Base-by-base conservation (phyloP, 306 rosid species). In the Alnus rubra region DNA sequence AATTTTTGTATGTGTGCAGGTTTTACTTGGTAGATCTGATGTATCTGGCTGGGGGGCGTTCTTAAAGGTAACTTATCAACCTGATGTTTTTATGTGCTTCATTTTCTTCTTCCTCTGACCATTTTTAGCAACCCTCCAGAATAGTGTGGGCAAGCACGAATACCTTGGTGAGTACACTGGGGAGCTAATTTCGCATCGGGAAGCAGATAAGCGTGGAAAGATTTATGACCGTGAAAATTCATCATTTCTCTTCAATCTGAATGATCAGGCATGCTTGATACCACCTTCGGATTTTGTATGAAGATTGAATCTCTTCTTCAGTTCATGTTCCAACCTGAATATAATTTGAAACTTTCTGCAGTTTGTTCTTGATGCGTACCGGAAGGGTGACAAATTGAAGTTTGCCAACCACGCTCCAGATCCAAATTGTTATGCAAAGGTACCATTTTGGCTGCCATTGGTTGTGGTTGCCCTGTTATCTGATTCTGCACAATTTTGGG, bases 11-110 rank as follows among this genome's bases (percentile, higher is more conserved):
- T 83, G 56, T 76, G 35, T 68, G 28, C 88, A 96, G 99, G 99
- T 96, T 82, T 91, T 96, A 74, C 94, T 96, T 73, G 99, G 99
- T 87, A 87, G 90, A 86, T 96, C 99, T 82, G 97, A 96, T 81
- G 85, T 96, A 75, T 96, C 99, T 65, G 99, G 99, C 16, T 96
- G 99, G 99, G 99, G 99, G 84, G 99, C 99, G 71, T 95, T 95
- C 87, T 83, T 95, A 58, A 92, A 93, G 98, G 99, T 92, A 84
- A 71, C 65, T 39, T 44, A 37, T 67, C 28, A n/a, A 63, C 62
- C 74, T 75, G 67, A 78, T 76, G 62, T 42, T 74, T 73, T 42
- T 74, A 16, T 47, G 54, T 42, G 53, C 53, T 56, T 44, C 16
- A 16, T 78, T 80, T 77, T 67, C 23, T 51, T 58, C 54, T 59